A percentile compares a stretch with the other conserved stretches of the same genome.
phyloP scores from a whole-genome alignment of 257 asterid genomes.

The Solanum etuberosum region DNA sequence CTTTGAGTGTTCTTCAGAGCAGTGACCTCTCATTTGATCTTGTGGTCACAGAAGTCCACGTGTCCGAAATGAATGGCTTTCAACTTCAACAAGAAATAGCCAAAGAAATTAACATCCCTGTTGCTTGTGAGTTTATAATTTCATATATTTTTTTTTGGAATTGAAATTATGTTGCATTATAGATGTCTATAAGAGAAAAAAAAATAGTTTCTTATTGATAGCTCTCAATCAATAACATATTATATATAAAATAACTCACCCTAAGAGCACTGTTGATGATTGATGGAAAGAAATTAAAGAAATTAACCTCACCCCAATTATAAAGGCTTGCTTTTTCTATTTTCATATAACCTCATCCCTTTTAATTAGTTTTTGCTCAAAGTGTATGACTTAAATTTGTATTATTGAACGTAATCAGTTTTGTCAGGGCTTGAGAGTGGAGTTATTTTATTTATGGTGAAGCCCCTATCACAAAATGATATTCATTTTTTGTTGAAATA shows the following conservation, averaged over 20 bases:
- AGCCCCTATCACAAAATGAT: not conserved
- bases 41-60: conserved; percentile 33
- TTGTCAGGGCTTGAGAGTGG: not conserved
- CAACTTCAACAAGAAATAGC: conserved; percentile 32
- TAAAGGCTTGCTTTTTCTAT: too few relatives aligned
- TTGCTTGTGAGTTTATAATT: not conserved
- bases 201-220: not conserved
- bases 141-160: too few relatives aligned
- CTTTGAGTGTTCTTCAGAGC: not conserved
- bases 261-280: too few relatives aligned
- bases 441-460: too few relatives aligned
- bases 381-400: too few relatives aligned
- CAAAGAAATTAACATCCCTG: conserved; percentile 41
- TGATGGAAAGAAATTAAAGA: too few relatives aligned
- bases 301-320: too few relatives aligned
- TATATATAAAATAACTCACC: not conserved
- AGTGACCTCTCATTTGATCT: not conserved
- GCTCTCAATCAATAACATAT: not conserved
- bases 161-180: not conserved
- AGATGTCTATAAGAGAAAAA: not conserved
- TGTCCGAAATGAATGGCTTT: conserved; percentile 48
- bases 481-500: too few relatives aligned
- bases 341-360: too few relatives aligned
- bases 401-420: too few relatives aligned
- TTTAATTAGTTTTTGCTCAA: too few relatives aligned